Percentiles rank a stretch among this genome's conserved stretches.
Conservation (phyloP, 345 rosid species). For the Cardamine chenopodiifolia region DNA sequence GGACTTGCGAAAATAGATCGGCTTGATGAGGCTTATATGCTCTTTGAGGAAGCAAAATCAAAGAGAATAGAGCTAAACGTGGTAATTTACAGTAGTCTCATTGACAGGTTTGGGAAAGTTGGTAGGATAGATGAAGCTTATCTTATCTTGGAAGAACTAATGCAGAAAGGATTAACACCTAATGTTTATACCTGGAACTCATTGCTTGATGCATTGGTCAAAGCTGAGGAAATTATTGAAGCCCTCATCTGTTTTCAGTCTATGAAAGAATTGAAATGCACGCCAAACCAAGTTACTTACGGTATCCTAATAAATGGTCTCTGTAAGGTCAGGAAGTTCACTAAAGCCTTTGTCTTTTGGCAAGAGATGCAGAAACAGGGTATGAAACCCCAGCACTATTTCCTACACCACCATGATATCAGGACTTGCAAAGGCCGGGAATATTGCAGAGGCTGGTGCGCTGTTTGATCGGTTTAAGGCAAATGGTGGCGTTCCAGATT, state of each 20-base stretch:
- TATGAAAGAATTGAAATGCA: slow-evolving; percentile 74
- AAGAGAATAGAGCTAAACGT: slow-evolving; percentile 70
- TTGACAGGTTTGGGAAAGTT: slow-evolving; percentile 96
- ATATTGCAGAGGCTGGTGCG: slow-evolving; percentile 64
- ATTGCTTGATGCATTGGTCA: slow-evolving; percentile 88
- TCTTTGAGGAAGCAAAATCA: slow-evolving; percentile 94
- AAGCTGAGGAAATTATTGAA: slow-evolving; percentile 84
- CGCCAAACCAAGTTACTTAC: slow-evolving; percentile 75
- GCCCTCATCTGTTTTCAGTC: slow-evolving; percentile 85
- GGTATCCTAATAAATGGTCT: slow-evolving; percentile 86
- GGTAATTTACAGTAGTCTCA: slow-evolving; percentile 81
- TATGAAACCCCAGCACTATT: slow-evolving; percentile 67
- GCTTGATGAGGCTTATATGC: slow-evolving; percentile 98
- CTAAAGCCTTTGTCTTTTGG: slow-evolving; percentile 96
- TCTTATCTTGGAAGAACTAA: slow-evolving; percentile 88
- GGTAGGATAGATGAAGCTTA: slow-evolving; percentile 97
- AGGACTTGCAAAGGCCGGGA: slow-evolving; percentile 91
- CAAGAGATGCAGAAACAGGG: slow-evolving; percentile 95
- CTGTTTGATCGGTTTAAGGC: slow-evolving; percentile 76
- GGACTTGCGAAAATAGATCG: slow-evolving; percentile 91
- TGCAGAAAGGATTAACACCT: slow-evolving; percentile 91
- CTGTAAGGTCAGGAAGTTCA: slow-evolving; percentile 81
- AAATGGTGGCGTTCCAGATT: slow-evolving; percentile 69
- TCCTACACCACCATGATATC: slow-evolving; percentile 86
- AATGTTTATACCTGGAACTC: slow-evolving; percentile 90